Base-by-base conservation (phyloP, 2,329 filamentous ascomycete genomes). In the Fusarium sororula region DNA sequence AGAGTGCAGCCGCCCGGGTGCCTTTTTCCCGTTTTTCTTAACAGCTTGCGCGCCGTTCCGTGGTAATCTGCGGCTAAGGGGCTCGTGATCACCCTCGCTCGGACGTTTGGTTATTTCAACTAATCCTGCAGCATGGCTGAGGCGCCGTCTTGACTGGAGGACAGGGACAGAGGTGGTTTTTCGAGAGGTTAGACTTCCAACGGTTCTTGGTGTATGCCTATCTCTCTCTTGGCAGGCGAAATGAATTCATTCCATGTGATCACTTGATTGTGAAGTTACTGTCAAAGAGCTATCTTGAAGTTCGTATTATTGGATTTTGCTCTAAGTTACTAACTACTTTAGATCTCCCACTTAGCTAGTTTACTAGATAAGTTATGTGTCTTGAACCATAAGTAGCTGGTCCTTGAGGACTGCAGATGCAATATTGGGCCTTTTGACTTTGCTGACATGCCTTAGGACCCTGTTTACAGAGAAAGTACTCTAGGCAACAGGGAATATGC, bases 11-110 rank as follows among this genome's bases (percentile, higher is more conserved):
- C 32, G n/a, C 24, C 13, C 39, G 28, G 47, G 47, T 54, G 48
- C 47, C 48, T 56, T 42, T 42, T 17, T 42, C 50, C 42, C 24
- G 51, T 55, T 39, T 57, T 50, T 39, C 50, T 48, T 48, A 26
- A 57, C 55, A 59, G 26, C 62, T 35, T 32, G 42, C 60, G 66
- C 54, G 60, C 68, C 68, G 68, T 70, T 70, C 67, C 67, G 68
- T 50, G 54, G 60, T 39, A 59, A 61, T 56, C 28, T 44, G 54
- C 45, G 24, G 54, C 68, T 71, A 50, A 28, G 48, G 35, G 37
- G 42, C 42, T 37, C n/a, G 59, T 51, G 30, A 22, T 50, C 48
- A 45, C 38, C 20, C 28, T 60, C 42, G 48, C 48, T 66, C 50
- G 48, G 61, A 18, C 68, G 26, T 58, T 38, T 48, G 35, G 41